phyloP scores from a whole-genome alignment of 306 rosid genomes.

The Prosopis cineraria region DNA sequence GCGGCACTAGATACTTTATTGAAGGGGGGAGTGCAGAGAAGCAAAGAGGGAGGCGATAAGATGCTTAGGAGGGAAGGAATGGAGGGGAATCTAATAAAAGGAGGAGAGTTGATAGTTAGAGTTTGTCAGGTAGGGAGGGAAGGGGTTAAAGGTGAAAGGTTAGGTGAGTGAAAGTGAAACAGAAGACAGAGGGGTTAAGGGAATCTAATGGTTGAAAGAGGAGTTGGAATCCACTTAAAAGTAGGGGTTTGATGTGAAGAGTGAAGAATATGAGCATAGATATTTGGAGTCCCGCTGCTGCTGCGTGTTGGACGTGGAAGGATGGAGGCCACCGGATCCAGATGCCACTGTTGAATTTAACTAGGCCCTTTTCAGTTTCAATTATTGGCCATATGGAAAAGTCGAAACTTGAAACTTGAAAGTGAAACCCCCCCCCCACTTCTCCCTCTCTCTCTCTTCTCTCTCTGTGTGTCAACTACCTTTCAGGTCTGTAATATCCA shows the following conservation, averaged over 20 bases:
- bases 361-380: slow-evolving; percentile 35
- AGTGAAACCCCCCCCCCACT: slow-evolving; percentile 28
- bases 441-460: slow-evolving; percentile 24
- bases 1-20: slow-evolving; percentile 35
- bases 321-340: slow-evolving; percentile 56
- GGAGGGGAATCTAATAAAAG: slow-evolving; percentile 32
- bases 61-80: slow-evolving; percentile 48
- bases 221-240: slow-evolving; percentile 98
- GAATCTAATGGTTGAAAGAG: slow-evolving; percentile 83
- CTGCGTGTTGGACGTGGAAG: slow-evolving; percentile 77
- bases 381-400: slow-evolving; percentile 46
- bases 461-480: neutral
- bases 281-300: slow-evolving; percentile 55
- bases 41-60: slow-evolving; percentile 40
- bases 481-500: neutral
- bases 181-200: slow-evolving; percentile 25
- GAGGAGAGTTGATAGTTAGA: slow-evolving; percentile 22
- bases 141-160: slow-evolving; percentile 41
- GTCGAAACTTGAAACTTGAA: slow-evolving; percentile 22
- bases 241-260: slow-evolving; percentile 58
- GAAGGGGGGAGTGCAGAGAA: slow-evolving; percentile 27
- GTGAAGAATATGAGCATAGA: slow-evolving; percentile 36
- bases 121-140: neutral
- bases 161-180: slow-evolving; percentile 66
- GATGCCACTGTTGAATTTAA: slow-evolving; percentile 38